Evolutionary conservation across 768 basidiomycete species (phyloP), one percentile per base, ranked within the genome.

Genomic region (Russula vinacea): DNA sequence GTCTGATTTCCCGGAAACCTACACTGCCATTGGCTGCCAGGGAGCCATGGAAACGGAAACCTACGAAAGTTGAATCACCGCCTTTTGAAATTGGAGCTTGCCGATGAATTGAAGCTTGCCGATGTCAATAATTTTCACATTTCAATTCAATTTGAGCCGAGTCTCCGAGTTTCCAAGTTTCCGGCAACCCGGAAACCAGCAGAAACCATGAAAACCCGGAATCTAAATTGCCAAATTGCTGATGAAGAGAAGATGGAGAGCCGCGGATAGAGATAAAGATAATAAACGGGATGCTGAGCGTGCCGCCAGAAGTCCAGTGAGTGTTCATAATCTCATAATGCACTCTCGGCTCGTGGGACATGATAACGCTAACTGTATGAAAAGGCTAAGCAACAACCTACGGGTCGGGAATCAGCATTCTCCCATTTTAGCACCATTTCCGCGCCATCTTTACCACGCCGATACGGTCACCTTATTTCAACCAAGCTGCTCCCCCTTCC

Each of bases 201-300:
- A n/a, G n/a, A n/a, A n/a, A n/a, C n/a, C n/a, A n/a, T n/a, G n/a
- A n/a, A n/a, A n/a, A n/a, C n/a, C n/a, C n/a, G n/a, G n/a, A n/a
- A n/a, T n/a, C n/a, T n/a, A n/a, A n/a, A n/a, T n/a, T n/a, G n/a
- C n/a, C n/a, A n/a, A n/a, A n/a, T n/a, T n/a, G n/a, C n/a, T n/a
- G n/a, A n/a, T n/a, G n/a, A n/a, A 90, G 71, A 77, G 90, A 69
- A 91, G 89, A 71, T 78, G 89, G 47, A 90, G 83, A 73, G 73
- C 74, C 9, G 79, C 77, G 1, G 87, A 85, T 24, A 70, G 71
- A 62, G 79, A 70, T 71, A 78, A 69, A 67, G 75, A 72, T 69
- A 77, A 65, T 70, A 77, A 70, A 70, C 77, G 69, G 44, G 71
- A 71, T 19, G 35, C 11, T 22, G 61, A 51, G 61, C 69, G 68